Base-by-base conservation (phyloP, 495 filamentous ascomycete genomes). In the Penicillium malachiteum region DNA sequence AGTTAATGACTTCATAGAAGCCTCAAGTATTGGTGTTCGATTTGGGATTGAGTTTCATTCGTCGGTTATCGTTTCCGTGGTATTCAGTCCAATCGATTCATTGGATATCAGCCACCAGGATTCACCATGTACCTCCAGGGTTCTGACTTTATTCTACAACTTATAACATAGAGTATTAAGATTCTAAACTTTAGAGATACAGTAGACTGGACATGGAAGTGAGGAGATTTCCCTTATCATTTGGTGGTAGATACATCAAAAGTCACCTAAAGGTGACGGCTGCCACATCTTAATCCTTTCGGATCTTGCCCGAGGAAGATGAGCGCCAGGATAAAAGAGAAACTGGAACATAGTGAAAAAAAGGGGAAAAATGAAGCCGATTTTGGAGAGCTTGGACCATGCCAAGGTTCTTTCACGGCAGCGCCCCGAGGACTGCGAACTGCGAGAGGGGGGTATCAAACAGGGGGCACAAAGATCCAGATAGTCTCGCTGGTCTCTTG, bases 251-350 rank as follows among this genome's bases (percentile, higher is more conserved):
- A 50, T 57, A 57, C 51, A 60, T 54, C 57, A 47, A 55, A 56
- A 54, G 57, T 64, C 65, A 66, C 63, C 7, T 26, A 43, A n/a
- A 50, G 66, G 71, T 68, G 69, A 75, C 72, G 72, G 72, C 72
- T 75, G 72, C 72, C 72, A 75, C 65, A 59, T 58, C 62, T 14
- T 30, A 7, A 7, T 21, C n/a, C 21, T 37, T 33, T 3, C 31
- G 41, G 46, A 57, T 43, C 47, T 45, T 47, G 48, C 48, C 21
- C 37, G 30, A 30, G 40, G 14, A 45, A 52, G 50, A 72, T 70
- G 70, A 72, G 72, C 72, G 72, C 72, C 72, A 75, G 65, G 60
- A 54, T 56, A 32, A 42, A 59, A 38, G 50, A 52, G 39, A 60
- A 55, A 38, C 50, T 44, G 48, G 31, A 39, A 39, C 42, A 53